Conservation (phyloP, 2,329 filamentous ascomycete genomes). For the Aureobasidium melanogenum region DNA sequence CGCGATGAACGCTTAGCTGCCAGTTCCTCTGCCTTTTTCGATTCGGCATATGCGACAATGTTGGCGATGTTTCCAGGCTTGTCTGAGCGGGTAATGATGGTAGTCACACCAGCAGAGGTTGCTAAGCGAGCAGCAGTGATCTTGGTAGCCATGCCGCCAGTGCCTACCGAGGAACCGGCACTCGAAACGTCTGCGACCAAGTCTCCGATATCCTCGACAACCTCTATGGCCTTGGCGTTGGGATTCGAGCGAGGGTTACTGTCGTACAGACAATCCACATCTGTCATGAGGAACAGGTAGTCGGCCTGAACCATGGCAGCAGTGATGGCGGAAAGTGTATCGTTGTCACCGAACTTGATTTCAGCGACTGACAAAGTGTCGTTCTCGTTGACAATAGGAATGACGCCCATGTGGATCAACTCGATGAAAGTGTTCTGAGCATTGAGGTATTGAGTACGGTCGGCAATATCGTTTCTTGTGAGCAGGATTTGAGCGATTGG, state of each 20-base stretch:
- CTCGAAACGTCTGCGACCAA: conserved; percentile 85
- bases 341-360: conserved; percentile 99
- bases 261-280: conserved; percentile 95
- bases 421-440: conserved; percentile 92
- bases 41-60: conserved; percentile 75
- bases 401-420: conserved; percentile 86
- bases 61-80: conserved; percentile 83
- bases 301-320: conserved; percentile 96
- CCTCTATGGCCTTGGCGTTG: conserved; percentile 80
- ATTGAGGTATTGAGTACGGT: conserved; percentile 91
- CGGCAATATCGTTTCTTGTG: conserved; percentile 91
- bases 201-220: conserved; percentile 78
- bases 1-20: conserved; percentile 4
- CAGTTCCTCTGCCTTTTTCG: conserved; percentile 37
- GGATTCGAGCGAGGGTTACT: conserved; percentile 83
- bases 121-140: conserved; percentile 87
- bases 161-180: conserved; percentile 80
- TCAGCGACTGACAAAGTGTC: conserved; percentile 93
- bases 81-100: conserved; percentile 89
- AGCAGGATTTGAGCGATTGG: conserved; percentile 91
- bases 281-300: conserved; percentile 96
- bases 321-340: conserved; percentile 92
- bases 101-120: conserved; percentile 89
- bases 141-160: conserved; percentile 96
- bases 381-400: conserved; percentile 98